Conservation (phyloP, 768 basidiomycete genomes). For the Tricholoma flavovirens region DNA sequence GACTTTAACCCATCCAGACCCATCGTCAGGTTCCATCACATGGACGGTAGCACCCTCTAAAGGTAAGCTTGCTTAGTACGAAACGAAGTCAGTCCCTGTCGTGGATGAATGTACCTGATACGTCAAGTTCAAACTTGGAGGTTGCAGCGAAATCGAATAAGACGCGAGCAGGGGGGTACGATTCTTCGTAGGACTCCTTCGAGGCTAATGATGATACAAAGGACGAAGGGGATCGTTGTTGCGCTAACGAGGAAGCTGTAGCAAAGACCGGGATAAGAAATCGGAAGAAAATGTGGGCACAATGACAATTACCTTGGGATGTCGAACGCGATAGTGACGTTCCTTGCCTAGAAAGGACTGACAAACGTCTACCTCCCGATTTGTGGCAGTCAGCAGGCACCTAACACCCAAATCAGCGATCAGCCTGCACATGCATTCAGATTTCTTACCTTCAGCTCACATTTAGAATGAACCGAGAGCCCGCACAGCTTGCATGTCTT, state of each 20-base stretch:
- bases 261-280: not conserved
- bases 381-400: constrained; percentile 67
- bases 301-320: constrained; percentile 17
- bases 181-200: constrained; percentile 36
- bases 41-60: constrained; percentile 60
- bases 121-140: constrained; percentile 70
- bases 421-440: not conserved
- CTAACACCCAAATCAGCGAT: constrained; percentile 27
- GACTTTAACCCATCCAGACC: constrained; percentile 85
- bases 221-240: constrained; percentile 49
- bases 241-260: constrained; percentile 13
- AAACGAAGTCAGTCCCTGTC: not conserved
- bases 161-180: constrained; percentile 50
- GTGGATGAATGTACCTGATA: constrained; percentile 42
- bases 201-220: constrained; percentile 39
- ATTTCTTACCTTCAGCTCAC: constrained; percentile 68
- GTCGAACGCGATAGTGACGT: constrained; percentile 20
- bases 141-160: constrained; percentile 72
- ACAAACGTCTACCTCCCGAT: constrained; percentile 23
- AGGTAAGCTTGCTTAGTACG: constrained; percentile 4
- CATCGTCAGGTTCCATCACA: constrained; percentile 76
- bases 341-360: constrained; percentile 18
- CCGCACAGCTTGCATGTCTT: constrained; percentile 79
- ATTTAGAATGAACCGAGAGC: constrained; percentile 76
- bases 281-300: not conserved